These are phyloP conservation scores for Cydonia oblonga DNA, from an alignment of 331 rosid species.

Conservation along the genomic window DNA sequence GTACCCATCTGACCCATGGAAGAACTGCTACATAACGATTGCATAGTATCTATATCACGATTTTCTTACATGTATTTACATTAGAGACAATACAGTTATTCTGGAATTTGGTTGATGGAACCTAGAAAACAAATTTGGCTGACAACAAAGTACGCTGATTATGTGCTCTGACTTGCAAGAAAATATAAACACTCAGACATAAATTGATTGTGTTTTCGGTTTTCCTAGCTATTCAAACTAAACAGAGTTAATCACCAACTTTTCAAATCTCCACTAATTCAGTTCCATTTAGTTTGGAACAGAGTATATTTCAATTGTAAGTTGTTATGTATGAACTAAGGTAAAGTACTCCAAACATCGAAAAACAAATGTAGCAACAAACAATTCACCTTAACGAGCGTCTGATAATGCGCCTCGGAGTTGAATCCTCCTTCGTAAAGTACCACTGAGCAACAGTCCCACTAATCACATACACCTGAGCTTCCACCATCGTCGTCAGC, in stretches of 20 bases:
- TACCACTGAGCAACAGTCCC: conserved; percentile 90
- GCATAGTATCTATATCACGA: not conserved
- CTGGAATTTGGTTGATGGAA: not conserved
- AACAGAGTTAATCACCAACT: not conserved
- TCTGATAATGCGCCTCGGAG: conserved; percentile 47
- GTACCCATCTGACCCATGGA: not conserved
- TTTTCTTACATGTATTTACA: not conserved
- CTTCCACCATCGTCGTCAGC: conserved; percentile 54
- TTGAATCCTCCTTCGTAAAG: conserved; percentile 44
- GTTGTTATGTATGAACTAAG: not conserved
- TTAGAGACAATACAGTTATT: not conserved
- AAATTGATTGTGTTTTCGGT: not conserved
- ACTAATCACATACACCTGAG: conserved; percentile 78
- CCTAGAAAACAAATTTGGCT: not conserved
- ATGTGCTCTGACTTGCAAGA: not conserved
- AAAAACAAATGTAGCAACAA: not conserved
- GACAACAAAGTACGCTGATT: not conserved
- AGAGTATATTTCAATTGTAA: not conserved
- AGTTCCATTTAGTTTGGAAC: not conserved
- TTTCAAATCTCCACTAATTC: not conserved
- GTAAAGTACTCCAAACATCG: not conserved
- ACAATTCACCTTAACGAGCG: conserved; percentile 62
- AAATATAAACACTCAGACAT: not conserved
- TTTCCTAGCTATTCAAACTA: not conserved
- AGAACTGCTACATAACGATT: not conserved